Evolutionary conservation across 1,284 basidiomycete genomes (phyloP).

Genomic region (Schizophyllum amplum): DNA sequence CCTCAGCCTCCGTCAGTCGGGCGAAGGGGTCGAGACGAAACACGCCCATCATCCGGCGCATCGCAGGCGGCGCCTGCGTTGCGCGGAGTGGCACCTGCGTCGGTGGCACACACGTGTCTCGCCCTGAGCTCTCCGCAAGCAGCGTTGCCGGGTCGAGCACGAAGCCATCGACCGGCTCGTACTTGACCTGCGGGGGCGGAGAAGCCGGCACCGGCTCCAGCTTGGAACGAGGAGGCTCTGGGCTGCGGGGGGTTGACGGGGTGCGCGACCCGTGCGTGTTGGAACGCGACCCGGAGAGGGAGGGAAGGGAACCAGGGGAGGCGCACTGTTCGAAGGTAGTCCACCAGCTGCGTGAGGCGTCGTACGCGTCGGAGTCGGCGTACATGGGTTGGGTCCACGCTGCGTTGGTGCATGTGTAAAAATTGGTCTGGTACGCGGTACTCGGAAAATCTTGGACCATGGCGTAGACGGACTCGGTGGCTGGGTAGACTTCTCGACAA

Average conservation of each 20-base stretch:
- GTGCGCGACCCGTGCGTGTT: neutral
- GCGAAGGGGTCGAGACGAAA: conserved; percentile 72
- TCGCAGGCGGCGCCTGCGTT: conserved; percentile 54
- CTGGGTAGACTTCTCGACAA: too few relatives aligned
- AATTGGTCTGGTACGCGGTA: neutral
- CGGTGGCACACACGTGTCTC: conserved; percentile 31
- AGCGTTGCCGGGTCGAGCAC: neutral
- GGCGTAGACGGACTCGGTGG: neutral
- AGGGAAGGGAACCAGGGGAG: neutral
- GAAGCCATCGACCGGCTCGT: neutral
- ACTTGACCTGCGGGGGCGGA: neutral
- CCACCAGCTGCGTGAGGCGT: neutral
- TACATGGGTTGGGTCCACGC: neutral
- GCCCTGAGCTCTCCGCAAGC: neutral
- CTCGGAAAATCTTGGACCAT: neutral
- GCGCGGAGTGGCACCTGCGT: conserved; percentile 67
- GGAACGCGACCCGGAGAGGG: neutral
- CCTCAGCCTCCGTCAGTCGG: neutral
- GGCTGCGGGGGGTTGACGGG: neutral
- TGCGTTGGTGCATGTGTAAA: neutral
- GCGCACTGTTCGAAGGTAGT: neutral
- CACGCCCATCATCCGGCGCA: conserved; percentile 67
- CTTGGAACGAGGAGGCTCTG: neutral
- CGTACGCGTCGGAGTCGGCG: neutral
- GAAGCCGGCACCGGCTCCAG: neutral